Conservation (phyloP, 2,329 filamentous ascomycete species). For the Trichoderma gracile region DNA sequence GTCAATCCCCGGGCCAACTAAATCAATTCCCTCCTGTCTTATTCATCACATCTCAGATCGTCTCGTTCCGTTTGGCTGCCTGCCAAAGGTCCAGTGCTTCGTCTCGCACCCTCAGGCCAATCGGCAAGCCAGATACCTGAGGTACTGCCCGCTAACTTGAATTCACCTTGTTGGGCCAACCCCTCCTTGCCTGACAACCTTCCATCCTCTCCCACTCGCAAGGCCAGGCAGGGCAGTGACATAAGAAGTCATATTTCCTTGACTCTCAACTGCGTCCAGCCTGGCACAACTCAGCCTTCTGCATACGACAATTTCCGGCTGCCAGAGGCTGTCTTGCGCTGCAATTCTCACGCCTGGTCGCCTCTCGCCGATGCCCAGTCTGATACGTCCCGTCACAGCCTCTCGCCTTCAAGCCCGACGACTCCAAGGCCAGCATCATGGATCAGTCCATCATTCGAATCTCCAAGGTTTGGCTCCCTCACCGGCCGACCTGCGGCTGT, state of each 20-base stretch:
- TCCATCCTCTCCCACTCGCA: conserved; percentile 15
- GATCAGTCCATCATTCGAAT: conserved; percentile 89
- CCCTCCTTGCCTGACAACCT: conserved; percentile 21
- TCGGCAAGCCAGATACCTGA: background rate
- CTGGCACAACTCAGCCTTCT: background rate
- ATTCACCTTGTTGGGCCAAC: conserved; percentile 13
- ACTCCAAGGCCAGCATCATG: conserved; percentile 34
- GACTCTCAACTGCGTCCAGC: conserved; percentile 5
- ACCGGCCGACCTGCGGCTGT: background rate
- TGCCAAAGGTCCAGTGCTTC: background rate
- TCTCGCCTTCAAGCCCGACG: conserved; percentile 13
- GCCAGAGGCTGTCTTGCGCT: background rate
- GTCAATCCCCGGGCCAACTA: no score
- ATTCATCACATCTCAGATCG: background rate
- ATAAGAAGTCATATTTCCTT: background rate
- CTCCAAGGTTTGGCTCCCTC: conserved; percentile 60
- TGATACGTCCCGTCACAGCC: conserved; percentile 1
- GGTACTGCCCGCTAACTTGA: conserved; percentile 7
- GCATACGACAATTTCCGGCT: background rate
- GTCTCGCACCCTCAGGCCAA: background rate
- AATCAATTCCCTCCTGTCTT: no score
- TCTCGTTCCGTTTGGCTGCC: background rate
- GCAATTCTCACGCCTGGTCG: background rate
- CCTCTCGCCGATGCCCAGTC: conserved; percentile 26
- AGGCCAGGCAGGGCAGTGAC: background rate